Evolutionary conservation across 805 yeast genomes (phyloP).

Genomic region (Candida tibetensis): DNA sequence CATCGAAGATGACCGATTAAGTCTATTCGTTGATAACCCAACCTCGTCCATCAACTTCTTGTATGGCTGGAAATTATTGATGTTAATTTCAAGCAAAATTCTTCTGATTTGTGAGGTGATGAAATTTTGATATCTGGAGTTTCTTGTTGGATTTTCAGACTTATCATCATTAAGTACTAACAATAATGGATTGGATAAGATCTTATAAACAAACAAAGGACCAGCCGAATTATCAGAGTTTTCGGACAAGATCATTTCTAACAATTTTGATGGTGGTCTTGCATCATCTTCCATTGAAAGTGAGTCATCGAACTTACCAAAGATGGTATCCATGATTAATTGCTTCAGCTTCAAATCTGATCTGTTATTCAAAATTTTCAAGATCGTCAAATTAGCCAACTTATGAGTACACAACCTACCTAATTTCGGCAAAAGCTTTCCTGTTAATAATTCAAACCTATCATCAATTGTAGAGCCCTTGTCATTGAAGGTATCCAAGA

Average conservation of each 20-base stretch:
- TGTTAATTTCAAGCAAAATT: constrained; percentile 57
- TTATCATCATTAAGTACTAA: constrained; percentile 27
- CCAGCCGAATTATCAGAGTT: constrained; percentile 52
- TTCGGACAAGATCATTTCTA: constrained; percentile 65
- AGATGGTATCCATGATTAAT: constrained; percentile 60
- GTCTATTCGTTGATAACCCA: constrained; percentile 52
- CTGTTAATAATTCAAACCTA: constrained; percentile 64
- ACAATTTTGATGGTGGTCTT: constrained; percentile 40
- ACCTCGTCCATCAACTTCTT: constrained; percentile 90
- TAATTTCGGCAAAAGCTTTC: constrained; percentile 59
- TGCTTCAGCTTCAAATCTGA: constrained; percentile 61
- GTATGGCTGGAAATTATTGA: constrained; percentile 63
- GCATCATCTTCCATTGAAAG: constrained; percentile 18
- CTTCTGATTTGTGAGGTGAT: constrained; percentile 61
- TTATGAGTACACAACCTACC: constrained; percentile 71
- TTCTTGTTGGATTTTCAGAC: constrained; percentile 10
- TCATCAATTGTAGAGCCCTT: constrained; percentile 37
- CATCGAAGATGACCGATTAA: constrained; percentile 25
- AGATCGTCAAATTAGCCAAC: constrained; percentile 76
- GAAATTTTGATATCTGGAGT: constrained; percentile 46
- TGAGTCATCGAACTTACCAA: constrained; percentile 45
- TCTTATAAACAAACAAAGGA: constrained; percentile 67
- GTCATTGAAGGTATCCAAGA: constrained; percentile 65
- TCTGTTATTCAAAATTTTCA: constrained; percentile 73
- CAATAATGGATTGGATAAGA: constrained; percentile 66